These are phyloP conservation scores for Kwoniella sp. DNA, from an alignment of 768 basidiomycete species.

Conservation along the genomic window DNA sequence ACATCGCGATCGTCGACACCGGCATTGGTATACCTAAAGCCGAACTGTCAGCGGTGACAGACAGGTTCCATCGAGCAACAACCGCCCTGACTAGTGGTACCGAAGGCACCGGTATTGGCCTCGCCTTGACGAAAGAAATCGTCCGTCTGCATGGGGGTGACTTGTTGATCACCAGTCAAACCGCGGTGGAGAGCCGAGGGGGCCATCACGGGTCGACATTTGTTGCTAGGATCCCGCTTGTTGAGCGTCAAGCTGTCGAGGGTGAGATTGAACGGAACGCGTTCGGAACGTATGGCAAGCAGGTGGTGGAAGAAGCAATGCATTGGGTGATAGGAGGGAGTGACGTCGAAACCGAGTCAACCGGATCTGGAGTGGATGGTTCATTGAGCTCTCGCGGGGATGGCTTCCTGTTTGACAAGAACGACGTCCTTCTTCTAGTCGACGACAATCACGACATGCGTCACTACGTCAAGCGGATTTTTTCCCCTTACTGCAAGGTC, in stretches of 20 bases:
- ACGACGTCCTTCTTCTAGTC: slow-evolving; percentile 50
- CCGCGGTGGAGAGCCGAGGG: slow-evolving; percentile 35
- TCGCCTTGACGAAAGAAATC: slow-evolving; percentile 51
- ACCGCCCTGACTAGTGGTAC: slow-evolving; percentile 34
- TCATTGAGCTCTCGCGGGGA: slow-evolving; percentile 25
- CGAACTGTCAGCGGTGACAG: slow-evolving; percentile 45
- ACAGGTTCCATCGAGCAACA: slow-evolving; percentile 55
- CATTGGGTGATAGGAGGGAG: slow-evolving; percentile 33
- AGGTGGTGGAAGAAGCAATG: slow-evolving; percentile 54
- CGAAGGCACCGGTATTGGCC: slow-evolving; percentile 56
- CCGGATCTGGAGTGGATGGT: slow-evolving; percentile 14
- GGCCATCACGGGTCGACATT: slow-evolving; percentile 30
- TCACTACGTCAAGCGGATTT: slow-evolving; percentile 49
- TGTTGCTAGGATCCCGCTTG: slow-evolving; percentile 28
- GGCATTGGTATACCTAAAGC: slow-evolving; percentile 55
- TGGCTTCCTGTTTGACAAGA: slow-evolving; percentile 45
- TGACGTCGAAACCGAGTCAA: slow-evolving; percentile 32
- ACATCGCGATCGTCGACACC: slow-evolving; percentile 54
- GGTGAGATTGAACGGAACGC: neutral
- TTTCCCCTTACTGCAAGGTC: slow-evolving; percentile 51
- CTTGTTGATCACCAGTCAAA: slow-evolving; percentile 44
- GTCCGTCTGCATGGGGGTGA: slow-evolving; percentile 55
- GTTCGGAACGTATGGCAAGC: slow-evolving; percentile 45
- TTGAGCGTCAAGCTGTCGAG: slow-evolving; percentile 11
- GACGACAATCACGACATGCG: slow-evolving; percentile 52